phyloP scores from a whole-genome alignment of 129 eudicot species.

The Flaveria linearis region DNA sequence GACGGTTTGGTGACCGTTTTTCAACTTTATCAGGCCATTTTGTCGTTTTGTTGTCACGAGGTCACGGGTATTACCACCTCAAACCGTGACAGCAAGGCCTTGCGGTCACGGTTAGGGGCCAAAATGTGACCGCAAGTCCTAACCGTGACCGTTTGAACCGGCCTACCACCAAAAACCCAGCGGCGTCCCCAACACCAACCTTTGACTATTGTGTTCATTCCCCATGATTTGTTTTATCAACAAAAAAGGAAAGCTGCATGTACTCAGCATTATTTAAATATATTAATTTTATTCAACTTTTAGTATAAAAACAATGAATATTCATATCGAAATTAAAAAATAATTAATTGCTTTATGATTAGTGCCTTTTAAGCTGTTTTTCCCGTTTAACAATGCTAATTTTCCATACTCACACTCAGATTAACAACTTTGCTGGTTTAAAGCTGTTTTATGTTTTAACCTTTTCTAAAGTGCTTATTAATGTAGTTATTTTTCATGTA shows the following conservation, averaged over 20 bases:
- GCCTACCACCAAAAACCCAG: too few species aligned
- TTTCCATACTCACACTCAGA: background rate
- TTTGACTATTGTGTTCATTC: constrained; percentile 29
- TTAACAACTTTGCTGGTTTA: constrained; percentile 30
- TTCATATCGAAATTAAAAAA: background rate
- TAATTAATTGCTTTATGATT: background rate
- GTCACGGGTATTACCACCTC: too few species aligned
- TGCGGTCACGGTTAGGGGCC: too few species aligned
- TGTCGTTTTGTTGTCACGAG: too few species aligned
- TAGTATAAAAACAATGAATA: background rate
- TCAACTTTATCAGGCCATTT: too few species aligned
- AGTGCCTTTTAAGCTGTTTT: constrained; percentile 24
- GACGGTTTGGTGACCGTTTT: too few species aligned
- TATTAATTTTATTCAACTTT: background rate
- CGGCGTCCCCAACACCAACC: too few species aligned
- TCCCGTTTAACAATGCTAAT: background rate
- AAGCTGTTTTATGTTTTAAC: background rate
- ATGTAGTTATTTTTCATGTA: too few species aligned
- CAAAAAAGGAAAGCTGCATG: constrained; percentile 21
- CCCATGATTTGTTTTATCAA: constrained; percentile 27
- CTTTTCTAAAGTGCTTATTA: too few species aligned
- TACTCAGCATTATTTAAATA: constrained; percentile 4
- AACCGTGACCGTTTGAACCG: too few species aligned
- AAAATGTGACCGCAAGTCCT: too few species aligned
- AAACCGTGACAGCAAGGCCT: too few species aligned